phyloP scores from a whole-genome alignment of 768 basidiomycete genomes.

The Coprinopsis sp. region DNA sequence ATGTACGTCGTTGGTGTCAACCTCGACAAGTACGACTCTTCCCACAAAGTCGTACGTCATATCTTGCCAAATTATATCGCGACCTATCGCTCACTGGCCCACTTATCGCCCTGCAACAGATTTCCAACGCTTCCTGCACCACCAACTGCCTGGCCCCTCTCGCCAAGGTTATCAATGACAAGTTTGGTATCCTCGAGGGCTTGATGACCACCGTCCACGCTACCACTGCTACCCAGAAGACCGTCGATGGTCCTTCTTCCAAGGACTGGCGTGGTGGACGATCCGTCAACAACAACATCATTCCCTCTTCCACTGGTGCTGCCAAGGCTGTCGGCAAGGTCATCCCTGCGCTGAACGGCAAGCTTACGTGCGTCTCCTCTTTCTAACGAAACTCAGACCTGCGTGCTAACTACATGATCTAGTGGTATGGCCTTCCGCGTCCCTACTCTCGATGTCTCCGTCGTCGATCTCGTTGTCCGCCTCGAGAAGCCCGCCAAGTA shows the following conservation, averaged over 20 bases:
- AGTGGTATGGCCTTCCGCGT: constrained; percentile 97
- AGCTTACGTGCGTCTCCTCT: constrained; percentile 72
- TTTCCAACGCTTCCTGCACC: constrained; percentile 99
- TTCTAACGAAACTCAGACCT: background rate
- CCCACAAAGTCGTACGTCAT: constrained; percentile 72
- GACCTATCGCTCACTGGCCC: background rate
- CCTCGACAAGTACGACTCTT: constrained; percentile 85
- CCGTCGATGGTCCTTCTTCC: constrained; percentile 88
- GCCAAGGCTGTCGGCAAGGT: constrained; percentile 99
- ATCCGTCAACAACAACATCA: constrained; percentile 96
- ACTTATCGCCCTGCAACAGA: constrained; percentile 33
- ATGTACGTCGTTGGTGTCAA: constrained; percentile 97
- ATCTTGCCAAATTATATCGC: background rate
- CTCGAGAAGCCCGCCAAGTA: constrained; percentile 82
- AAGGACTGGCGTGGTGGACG: constrained; percentile 99
- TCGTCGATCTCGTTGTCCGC: constrained; percentile 95
- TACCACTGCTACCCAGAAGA: constrained; percentile 94
- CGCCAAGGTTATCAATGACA: constrained; percentile 97
- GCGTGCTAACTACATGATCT: constrained; percentile 3
- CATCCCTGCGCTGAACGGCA: constrained; percentile 93
- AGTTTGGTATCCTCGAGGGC: constrained; percentile 92
- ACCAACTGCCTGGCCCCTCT: constrained; percentile 99
- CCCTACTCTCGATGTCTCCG: constrained; percentile 93
- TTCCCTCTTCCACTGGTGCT: constrained; percentile 97
- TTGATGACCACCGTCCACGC: constrained; percentile 99